Conservation (phyloP, 306 rosid species). For the Benincasa hispida region DNA sequence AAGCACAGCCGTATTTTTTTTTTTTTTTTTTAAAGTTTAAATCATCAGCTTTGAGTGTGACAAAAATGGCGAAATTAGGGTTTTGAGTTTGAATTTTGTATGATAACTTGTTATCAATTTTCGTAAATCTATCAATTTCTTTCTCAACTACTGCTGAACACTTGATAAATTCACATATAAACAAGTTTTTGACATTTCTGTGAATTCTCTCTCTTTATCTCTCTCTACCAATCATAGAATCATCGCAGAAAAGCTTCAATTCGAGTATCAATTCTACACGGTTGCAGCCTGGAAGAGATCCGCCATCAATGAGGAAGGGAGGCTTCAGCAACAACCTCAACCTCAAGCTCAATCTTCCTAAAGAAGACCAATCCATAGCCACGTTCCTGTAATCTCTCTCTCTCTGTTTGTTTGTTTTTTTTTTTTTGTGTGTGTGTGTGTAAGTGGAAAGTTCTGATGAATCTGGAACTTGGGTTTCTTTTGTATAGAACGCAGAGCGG, state of each 20-base stretch:
- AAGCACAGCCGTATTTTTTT: background rate
- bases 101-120: background rate
- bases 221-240: background rate
- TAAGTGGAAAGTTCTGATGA: conserved; percentile 7
- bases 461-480: conserved; percentile 17
- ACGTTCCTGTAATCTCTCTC: conserved; percentile 50
- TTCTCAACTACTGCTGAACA: background rate
- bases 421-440: conserved; percentile 8
- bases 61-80: background rate
- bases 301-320: conserved; percentile 55
- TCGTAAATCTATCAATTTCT: background rate
- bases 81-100: background rate
- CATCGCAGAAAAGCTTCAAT: background rate
- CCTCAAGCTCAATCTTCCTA: conserved; percentile 71
- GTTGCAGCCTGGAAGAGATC: background rate
- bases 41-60: background rate
- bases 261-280: background rate
- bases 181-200: background rate
- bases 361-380: conserved; percentile 50
- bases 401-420: background rate
- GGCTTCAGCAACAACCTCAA: conserved; percentile 40
- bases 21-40: background rate
- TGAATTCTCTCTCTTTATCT: background rate
- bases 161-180: background rate
- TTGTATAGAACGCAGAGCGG: conserved; percentile 77